These are phyloP conservation scores for Candida freyschussii DNA, from an alignment of 1,139 yeast species.

Conservation along the genomic window DNA sequence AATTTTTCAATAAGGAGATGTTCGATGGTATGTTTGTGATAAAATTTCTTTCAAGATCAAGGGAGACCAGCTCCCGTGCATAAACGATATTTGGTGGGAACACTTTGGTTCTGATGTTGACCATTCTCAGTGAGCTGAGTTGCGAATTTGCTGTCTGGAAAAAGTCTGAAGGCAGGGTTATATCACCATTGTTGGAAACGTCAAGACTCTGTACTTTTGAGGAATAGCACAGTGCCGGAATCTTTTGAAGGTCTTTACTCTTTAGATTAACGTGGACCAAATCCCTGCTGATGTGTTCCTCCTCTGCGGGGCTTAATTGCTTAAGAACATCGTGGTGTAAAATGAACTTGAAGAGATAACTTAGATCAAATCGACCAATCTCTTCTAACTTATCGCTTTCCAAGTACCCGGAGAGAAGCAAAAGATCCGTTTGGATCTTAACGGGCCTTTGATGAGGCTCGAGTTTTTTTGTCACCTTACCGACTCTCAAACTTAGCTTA, in stretches of 20 bases:
- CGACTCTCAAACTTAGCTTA: constrained; percentile 75
- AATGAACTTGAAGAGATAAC: constrained; percentile 80
- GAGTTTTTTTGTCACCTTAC: constrained; percentile 71
- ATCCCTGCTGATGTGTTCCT: constrained; percentile 56
- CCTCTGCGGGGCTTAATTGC: constrained; percentile 64
- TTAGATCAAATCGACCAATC: constrained; percentile 83
- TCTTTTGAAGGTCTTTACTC: constrained; percentile 72
- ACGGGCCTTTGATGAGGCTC: constrained; percentile 75
- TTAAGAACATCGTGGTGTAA: constrained; percentile 69
- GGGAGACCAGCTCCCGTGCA: constrained; percentile 60
- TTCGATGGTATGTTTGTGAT: constrained; percentile 58
- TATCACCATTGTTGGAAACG: constrained; percentile 83
- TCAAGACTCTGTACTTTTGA: constrained; percentile 78
- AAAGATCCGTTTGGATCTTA: constrained; percentile 66
- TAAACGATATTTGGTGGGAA: constrained; percentile 73
- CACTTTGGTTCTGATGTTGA: constrained; percentile 65
- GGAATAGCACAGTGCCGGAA: constrained; percentile 81
- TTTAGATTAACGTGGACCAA: constrained; percentile 73
- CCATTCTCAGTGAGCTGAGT: constrained; percentile 60
- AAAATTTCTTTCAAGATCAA: constrained; percentile 78
- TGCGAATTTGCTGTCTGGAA: constrained; percentile 72
- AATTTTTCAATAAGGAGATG: constrained; percentile 47
- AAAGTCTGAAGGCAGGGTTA: constrained; percentile 78
- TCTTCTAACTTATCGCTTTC: constrained; percentile 71
- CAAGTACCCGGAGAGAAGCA: constrained; percentile 75